These are phyloP conservation scores for Terfezia claveryi DNA, from an alignment of 495 filamentous ascomycete genomes.

Conservation along the genomic window DNA sequence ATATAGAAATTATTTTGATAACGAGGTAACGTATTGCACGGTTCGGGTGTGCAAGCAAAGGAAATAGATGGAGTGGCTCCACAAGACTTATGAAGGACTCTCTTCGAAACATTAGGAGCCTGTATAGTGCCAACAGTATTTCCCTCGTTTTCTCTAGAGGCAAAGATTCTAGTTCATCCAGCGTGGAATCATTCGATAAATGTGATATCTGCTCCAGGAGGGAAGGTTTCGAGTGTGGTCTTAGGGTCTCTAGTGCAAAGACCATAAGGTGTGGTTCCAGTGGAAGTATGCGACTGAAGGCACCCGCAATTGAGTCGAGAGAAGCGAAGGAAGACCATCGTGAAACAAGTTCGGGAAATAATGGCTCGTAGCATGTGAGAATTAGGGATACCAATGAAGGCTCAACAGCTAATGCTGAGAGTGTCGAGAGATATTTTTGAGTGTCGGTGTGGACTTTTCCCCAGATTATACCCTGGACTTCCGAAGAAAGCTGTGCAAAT, in stretches of 20 bases:
- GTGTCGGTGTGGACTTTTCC: not conserved
- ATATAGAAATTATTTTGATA: conserved; percentile 53
- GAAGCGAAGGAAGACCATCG: conserved; percentile 12
- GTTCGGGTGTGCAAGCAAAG: conserved; percentile 14
- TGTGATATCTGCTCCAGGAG: conserved; percentile 1
- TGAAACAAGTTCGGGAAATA: conserved; percentile 15
- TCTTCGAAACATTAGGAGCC: conserved; percentile 11
- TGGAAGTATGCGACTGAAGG: conserved; percentile 15
- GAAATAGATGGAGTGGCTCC: conserved; percentile 5
- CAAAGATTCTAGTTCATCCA: not conserved
- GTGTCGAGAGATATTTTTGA: conserved; percentile 13
- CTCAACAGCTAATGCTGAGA: conserved; percentile 11
- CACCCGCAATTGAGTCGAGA: conserved; percentile 5
- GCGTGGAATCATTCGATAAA: not conserved
- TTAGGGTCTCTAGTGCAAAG: conserved; percentile 11
- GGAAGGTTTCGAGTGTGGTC: not conserved
- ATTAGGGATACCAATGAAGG: conserved; percentile 13
- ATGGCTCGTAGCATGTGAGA: conserved; percentile 10
- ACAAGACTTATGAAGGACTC: conserved; percentile 11
- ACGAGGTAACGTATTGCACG: conserved; percentile 53
- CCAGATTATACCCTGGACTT: not conserved
- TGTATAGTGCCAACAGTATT: conserved; percentile 10
- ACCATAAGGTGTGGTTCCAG: conserved; percentile 11
- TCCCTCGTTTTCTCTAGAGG: not conserved
- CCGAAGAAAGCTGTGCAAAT: not conserved